Evolutionary conservation across 2,329 filamentous ascomycete genomes (phyloP), one percentile per base, ranked within the genome.

Genomic region (Diaporthe helianthi): DNA sequence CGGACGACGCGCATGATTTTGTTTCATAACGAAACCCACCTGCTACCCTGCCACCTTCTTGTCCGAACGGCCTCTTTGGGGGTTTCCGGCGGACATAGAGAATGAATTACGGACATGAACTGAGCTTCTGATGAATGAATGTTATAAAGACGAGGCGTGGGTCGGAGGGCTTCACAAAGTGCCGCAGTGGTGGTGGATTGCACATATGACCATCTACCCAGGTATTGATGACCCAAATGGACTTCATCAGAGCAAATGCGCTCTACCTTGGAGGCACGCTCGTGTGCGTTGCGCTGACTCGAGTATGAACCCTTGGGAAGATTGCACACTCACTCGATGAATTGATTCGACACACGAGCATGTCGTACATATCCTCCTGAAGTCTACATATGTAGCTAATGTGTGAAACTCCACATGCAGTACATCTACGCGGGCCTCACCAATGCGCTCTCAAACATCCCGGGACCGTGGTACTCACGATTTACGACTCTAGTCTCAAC

Each of bases 391-490:
- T n/a, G 44, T 24, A 12, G 24, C 58, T 49, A 24, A 65, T 29
- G 36, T 6, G 15, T 22, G 2, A 26, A 75, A 51, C 24, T 8
- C 3, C 22, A n/a, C n/a, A n/a, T n/a, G n/a, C n/a, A 67, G 68
- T 69, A 58, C 36, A 41, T 61, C 31, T 69, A 71, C 24, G 38
- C 38, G 22, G 58, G 65, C 29, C 53, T 75, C 9, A 72, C 67
- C 54, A 73, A 65, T 22, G 73, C 75, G 12, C 15, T 76, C 19
- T 70, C 72, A 13, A 24, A 49, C n/a, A 49, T 76, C 5, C 74
- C 74, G 5, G 74, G 74, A 7, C 74, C 74, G 49, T 76, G 74
- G 75, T 74, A 76, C 68, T 73, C 73, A 9, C 71, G 71, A 47
- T 77, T 71, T 71, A 76, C 73, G 8, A 61, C 69, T 2, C 5